Conservation (phyloP, 768 basidiomycete species). For the Coprinopsis cinerea region DNA sequence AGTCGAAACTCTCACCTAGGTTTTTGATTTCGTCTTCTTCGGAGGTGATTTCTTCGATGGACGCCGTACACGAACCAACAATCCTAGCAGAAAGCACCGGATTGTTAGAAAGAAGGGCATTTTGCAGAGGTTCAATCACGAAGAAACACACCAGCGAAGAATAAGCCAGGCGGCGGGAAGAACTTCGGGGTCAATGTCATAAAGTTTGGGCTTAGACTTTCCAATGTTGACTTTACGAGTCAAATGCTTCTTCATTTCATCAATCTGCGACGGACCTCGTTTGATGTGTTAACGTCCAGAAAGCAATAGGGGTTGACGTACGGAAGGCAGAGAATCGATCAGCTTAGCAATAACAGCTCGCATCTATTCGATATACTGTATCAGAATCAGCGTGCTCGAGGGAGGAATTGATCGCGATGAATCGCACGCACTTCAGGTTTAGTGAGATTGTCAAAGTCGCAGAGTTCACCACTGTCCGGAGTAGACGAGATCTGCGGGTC, state of each 20-base stretch:
- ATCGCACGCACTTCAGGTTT: too few relatives aligned
- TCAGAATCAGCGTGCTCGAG: not conserved
- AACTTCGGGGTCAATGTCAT: constrained; percentile 42
- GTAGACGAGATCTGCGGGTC: too few relatives aligned
- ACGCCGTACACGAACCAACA: constrained; percentile 67
- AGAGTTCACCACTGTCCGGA: too few relatives aligned
- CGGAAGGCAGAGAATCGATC: constrained; percentile 44
- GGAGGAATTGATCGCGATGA: too few relatives aligned
- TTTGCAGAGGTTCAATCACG: not conserved
- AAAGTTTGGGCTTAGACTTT: constrained; percentile 47
- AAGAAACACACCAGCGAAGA: constrained; percentile 46
- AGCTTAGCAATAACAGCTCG: constrained; percentile 35
- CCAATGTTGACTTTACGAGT: constrained; percentile 43
- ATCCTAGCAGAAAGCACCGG: constrained; percentile 34
- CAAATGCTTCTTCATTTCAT: constrained; percentile 56
- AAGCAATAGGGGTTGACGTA: constrained; percentile 19
- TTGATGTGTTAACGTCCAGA: not conserved
- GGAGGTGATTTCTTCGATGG: constrained; percentile 56
- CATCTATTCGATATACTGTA: constrained; percentile 36
- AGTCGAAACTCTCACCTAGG: constrained; percentile 30
- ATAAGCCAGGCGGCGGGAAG: constrained; percentile 61
- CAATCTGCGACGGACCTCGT: constrained; percentile 42
- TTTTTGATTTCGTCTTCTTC: constrained; percentile 49
- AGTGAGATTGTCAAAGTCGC: too few relatives aligned
- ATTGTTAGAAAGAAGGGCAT: not conserved